These are phyloP conservation scores for Pichia sorboxylosa DNA, from an alignment of 1,139 yeast genomes.

Conservation along the genomic window DNA sequence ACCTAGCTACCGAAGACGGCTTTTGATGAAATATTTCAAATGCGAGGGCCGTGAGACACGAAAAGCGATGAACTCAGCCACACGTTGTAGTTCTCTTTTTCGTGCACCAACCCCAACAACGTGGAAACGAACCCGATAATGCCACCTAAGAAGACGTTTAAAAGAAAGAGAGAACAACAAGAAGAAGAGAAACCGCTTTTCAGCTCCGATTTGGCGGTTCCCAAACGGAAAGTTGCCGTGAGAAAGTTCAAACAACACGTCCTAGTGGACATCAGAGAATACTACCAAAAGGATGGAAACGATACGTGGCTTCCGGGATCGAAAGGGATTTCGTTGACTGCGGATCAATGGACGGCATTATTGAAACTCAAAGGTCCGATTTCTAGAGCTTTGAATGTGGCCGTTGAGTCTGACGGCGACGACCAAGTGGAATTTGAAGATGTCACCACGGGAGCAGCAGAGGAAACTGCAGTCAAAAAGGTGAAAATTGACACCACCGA, in stretches of 20 bases:
- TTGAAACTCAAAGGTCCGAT: conserved; percentile 7
- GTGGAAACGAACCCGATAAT: conserved; percentile 4
- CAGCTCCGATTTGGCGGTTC: conserved; percentile 35
- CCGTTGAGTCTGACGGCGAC: background rate
- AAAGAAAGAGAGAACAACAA: conserved; percentile 3
- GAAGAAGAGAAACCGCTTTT: no score
- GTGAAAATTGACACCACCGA: conserved; percentile 30
- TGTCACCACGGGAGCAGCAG: no score
- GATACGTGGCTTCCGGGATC: conserved; percentile 63
- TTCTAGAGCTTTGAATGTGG: conserved; percentile 3
- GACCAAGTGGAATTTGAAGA: conserved; percentile 15
- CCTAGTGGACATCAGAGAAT: conserved; percentile 74
- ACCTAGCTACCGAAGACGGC: no score
- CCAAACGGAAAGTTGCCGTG: conserved; percentile 61
- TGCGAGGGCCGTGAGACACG: no score
- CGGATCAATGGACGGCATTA: conserved; percentile 53
- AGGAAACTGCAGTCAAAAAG: conserved; percentile 11
- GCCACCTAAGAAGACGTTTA: conserved; percentile 10
- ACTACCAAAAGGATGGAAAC: conserved; percentile 44
- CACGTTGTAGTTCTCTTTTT: no score
- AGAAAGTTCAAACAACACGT: conserved; percentile 53
- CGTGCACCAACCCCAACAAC: no score
- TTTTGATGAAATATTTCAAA: no score
- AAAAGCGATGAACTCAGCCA: no score
- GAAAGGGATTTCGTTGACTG: conserved; percentile 74